Evolutionary conservation across 164 flowering plant species (phyloP).

Genomic region (Berberis vulgaris): DNA sequence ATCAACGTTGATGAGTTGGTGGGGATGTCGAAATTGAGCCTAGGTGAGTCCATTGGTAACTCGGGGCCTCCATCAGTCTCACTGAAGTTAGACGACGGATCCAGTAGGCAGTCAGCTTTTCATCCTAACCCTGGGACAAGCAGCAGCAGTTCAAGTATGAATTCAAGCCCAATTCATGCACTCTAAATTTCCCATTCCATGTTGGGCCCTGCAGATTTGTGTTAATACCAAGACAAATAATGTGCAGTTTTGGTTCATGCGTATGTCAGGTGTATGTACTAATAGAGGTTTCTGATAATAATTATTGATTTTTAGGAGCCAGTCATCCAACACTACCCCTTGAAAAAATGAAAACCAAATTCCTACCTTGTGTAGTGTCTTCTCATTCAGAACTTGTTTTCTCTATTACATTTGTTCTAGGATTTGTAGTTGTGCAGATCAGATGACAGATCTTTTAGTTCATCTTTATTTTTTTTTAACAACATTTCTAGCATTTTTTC

Average conservation of each 20-base stretch:
- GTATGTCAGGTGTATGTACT: background rate
- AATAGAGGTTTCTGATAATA: background rate
- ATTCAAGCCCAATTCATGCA: conserved; percentile 46
- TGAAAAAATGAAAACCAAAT: no score
- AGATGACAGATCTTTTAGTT: no score
- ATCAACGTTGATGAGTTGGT: conserved; percentile 78
- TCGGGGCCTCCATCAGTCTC: conserved; percentile 40
- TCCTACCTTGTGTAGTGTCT: no score
- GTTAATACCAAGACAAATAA: conserved; percentile 8
- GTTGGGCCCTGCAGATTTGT: background rate
- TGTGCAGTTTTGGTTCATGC: conserved; percentile 6
- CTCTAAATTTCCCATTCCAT: conserved; percentile 14
- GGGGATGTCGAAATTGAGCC: conserved; percentile 73
- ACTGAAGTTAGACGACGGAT: conserved; percentile 45
- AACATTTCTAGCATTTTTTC: no score
- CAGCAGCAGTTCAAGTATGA: conserved; percentile 32
- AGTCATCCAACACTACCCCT: no score
- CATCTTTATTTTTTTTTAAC: no score
- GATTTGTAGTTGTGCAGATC: no score
- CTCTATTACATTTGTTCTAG: no score
- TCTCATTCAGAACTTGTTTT: no score
- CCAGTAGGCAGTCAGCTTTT: conserved; percentile 72
- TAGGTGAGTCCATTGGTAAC: conserved; percentile 48
- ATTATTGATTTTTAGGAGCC: background rate
- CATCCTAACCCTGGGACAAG: conserved; percentile 52